Base-by-base conservation (phyloP, 139 green algal genomes). In the Micractinium sp. region DNA sequence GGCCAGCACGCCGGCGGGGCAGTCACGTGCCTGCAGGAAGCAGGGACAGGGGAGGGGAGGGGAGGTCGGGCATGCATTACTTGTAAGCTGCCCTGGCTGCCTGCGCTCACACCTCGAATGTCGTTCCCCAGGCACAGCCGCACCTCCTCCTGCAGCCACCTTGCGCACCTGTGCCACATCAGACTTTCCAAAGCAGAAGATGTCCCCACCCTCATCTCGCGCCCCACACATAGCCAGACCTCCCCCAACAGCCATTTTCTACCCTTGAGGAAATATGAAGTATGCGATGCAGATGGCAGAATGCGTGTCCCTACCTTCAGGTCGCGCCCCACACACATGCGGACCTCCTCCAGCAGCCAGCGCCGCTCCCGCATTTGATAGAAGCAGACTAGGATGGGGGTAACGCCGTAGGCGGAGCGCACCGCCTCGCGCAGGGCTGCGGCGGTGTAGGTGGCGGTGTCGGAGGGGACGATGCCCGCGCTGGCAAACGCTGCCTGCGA, bases 321-420 rank as follows among this genome's bases (percentile, higher is more conserved):
- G 91, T 91, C 90, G 63, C 14, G 20, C 82, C 74, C 74, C 15
- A 80, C 33, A 20, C 94, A 96, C 91, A 95, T 93, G 92, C 94
- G 95, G 86, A 95, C 93, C 93, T 96, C 94, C 39, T 87, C 86
- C 31, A 96, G 90, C 63, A 89, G 74, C 74, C 74, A 80, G 33
- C 74, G 33, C n/a, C 33, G 33, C 74, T 39, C 31, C 90, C 92
- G 33, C 25, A 13, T 29, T 14, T 53, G 33, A 14, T 53, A 53
- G 73, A 83, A 80, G 89, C 94, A 95, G 35, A 92, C 90, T 23
- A 95, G 69, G 19, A 92, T 78, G 1, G 90, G 88, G 36, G 81
- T 76, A 13, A 89, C 90, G 63, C 91, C 93, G 71, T 91, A 94
- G 25, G 35, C 63, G 27, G 83, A 41, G 15, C 89, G 33, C 66